These are phyloP conservation scores for Emergomyces pasteurianus DNA, from an alignment of 2,329 filamentous ascomycete genomes.

Conservation along the genomic window DNA sequence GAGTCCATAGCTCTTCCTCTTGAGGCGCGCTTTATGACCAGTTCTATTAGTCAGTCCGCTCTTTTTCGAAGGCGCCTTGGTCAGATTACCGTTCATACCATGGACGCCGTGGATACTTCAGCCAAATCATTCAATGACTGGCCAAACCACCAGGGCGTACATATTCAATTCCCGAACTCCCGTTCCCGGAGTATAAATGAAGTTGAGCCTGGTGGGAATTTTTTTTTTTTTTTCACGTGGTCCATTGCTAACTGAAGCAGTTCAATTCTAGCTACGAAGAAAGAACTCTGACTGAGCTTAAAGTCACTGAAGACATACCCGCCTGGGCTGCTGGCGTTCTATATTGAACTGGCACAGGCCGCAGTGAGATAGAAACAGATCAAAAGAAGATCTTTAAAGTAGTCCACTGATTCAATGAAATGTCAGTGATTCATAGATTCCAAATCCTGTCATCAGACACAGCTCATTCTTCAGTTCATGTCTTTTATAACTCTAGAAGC, in stretches of 20 bases:
- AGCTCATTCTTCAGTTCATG: slow-evolving; percentile 27
- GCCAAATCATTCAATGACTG: slow-evolving; percentile 31
- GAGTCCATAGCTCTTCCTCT: not conserved
- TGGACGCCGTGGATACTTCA: not conserved
- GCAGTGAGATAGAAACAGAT: slow-evolving; percentile 49
- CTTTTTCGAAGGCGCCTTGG: not conserved
- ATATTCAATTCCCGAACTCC: slow-evolving; percentile 10
- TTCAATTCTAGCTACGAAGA: slow-evolving; percentile 58
- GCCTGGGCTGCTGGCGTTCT: slow-evolving; percentile 58
- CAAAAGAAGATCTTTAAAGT: slow-evolving; percentile 47
- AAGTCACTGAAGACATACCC: slow-evolving; percentile 56
- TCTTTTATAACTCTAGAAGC: slow-evolving; percentile 60
- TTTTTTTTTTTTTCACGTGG: too few relatives aligned
- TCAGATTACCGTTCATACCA: not conserved
- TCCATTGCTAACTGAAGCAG: slow-evolving; percentile 27
- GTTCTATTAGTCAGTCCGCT: not conserved
- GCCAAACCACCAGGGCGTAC: slow-evolving; percentile 42
- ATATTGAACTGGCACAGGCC: slow-evolving; percentile 63
- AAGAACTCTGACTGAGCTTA: slow-evolving; percentile 50
- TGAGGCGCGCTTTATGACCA: not conserved
- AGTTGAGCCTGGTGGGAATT: not conserved
- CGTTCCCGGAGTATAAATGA: not conserved
- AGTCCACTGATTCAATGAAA: slow-evolving; percentile 73
- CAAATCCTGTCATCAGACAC: slow-evolving; percentile 44
- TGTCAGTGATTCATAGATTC: slow-evolving; percentile 60